These are phyloP conservation scores for Sugiyamaella marilandica DNA, from an alignment of 805 yeast genomes.

Conservation along the genomic window DNA sequence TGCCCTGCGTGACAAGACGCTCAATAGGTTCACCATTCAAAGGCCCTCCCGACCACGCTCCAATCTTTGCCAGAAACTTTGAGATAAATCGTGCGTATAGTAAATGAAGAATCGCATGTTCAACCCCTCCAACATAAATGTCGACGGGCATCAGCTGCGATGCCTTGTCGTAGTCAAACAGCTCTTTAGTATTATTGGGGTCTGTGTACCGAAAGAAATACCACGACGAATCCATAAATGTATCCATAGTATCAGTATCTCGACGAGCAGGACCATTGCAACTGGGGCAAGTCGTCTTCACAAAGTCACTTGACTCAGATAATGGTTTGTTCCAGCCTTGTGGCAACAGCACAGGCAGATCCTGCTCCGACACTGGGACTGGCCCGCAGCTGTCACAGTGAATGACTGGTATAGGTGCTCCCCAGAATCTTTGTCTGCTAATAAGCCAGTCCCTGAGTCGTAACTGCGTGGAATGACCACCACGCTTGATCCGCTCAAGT, in stretches of 20 bases:
- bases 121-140: constrained; percentile 90
- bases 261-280: constrained; percentile 68
- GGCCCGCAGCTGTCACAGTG: constrained; percentile 84
- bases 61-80: constrained; percentile 65
- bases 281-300: constrained; percentile 70
- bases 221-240: constrained; percentile 98
- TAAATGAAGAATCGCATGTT: constrained; percentile 91
- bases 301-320: constrained; percentile 60
- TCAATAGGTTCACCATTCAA: constrained; percentile 74
- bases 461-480: constrained; percentile 48
- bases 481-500: constrained; percentile 34
- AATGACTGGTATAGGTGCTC: constrained; percentile 94
- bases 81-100: constrained; percentile 81
- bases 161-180: constrained; percentile 52
- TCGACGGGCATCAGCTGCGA: constrained; percentile 71
- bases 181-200: constrained; percentile 50
- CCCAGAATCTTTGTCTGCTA: constrained; percentile 95
- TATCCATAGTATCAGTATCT: constrained; percentile 98
- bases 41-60: constrained; percentile 60
- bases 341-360: constrained; percentile 82
- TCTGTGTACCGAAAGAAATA: constrained; percentile 83
- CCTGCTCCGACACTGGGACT: constrained; percentile 85
- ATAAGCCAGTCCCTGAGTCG: constrained; percentile 90
- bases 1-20: constrained; percentile 85
- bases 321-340: constrained; percentile 54